Evolutionary conservation across 139 green algal genomes (phyloP).

Genomic region (Coccomyxa sp.): DNA sequence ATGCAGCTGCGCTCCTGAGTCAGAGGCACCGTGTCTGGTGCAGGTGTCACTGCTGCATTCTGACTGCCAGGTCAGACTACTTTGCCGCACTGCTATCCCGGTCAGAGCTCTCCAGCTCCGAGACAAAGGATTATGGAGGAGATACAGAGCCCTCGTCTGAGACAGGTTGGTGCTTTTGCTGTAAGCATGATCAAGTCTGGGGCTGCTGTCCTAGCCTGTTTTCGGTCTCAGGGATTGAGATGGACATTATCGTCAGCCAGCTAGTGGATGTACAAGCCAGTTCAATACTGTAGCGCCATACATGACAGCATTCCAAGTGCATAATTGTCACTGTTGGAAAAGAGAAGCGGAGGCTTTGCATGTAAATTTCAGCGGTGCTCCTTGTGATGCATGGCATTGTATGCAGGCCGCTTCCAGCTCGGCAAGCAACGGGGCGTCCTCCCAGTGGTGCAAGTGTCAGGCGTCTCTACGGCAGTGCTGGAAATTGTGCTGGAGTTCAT

Average conservation of each 20-base stretch:
- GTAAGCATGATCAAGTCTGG: not conserved
- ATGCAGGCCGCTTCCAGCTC: too few relatives aligned
- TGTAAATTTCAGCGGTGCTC: too few relatives aligned
- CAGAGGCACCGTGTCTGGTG: not conserved
- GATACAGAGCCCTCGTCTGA: not conserved
- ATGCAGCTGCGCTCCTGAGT: not conserved
- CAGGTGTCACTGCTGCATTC: constrained; percentile 26
- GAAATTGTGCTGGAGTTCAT: constrained; percentile 13
- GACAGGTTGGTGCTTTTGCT: too few relatives aligned
- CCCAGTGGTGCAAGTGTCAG: not conserved
- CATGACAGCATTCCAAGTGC: too few relatives aligned
- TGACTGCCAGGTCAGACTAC: constrained; percentile 24
- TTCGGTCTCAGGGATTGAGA: too few relatives aligned
- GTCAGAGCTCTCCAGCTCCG: not conserved
- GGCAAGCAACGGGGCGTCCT: not conserved
- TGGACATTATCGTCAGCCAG: too few relatives aligned
- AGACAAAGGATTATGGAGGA: not conserved
- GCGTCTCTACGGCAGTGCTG: constrained; percentile 6
- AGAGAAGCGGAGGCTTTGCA: too few relatives aligned
- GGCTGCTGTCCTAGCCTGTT: too few relatives aligned
- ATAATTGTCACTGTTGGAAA: too few relatives aligned
- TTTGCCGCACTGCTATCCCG: constrained; percentile 12
- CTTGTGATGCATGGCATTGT: too few relatives aligned
- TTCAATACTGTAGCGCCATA: too few relatives aligned
- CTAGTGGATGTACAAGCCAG: too few relatives aligned